These are phyloP conservation scores for Naganishia albida DNA, from an alignment of 1,284 basidiomycete genomes.

Conservation along the genomic window DNA sequence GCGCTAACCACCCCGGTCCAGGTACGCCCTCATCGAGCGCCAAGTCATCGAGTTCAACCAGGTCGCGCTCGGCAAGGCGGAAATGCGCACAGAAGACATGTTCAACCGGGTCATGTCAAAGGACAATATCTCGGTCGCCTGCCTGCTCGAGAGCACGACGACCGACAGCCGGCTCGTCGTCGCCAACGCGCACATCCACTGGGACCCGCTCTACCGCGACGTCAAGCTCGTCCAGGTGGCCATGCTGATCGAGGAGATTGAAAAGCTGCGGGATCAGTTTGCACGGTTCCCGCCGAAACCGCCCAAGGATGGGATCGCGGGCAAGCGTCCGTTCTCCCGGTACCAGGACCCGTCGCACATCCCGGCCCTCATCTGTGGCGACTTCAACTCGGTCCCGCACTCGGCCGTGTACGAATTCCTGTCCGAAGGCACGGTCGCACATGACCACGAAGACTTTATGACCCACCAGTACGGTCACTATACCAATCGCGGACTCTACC, in stretches of 20 bases:
- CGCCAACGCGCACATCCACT: conserved; percentile 89
- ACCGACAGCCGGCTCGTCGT: conserved; percentile 86
- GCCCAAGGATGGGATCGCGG: conserved; percentile 32
- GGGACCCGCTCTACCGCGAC: conserved; percentile 90
- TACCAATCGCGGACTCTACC: conserved; percentile 83
- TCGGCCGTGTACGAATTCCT: conserved; percentile 94
- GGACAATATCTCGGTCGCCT: conserved; percentile 90
- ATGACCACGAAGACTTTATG: conserved; percentile 90
- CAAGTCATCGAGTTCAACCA: conserved; percentile 93
- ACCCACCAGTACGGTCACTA: conserved; percentile 87
- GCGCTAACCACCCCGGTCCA: conserved; percentile 46
- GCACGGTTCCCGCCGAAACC: conserved; percentile 74
- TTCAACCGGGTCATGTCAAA: conserved; percentile 97
- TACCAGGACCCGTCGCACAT: conserved; percentile 86
- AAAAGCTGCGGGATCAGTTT: conserved; percentile 83
- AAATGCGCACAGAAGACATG: conserved; percentile 99
- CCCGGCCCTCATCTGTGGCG: conserved; percentile 86
- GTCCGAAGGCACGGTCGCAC: conserved; percentile 67
- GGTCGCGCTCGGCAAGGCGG: conserved; percentile 86
- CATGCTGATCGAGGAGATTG: conserved; percentile 87
- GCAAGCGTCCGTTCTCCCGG: conserved; percentile 59
- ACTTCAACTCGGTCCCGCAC: conserved; percentile 86
- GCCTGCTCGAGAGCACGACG: conserved; percentile 80
- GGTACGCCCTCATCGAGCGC: conserved; percentile 90
- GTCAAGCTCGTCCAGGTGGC: conserved; percentile 97